A percentile compares a stretch with the other conserved stretches of the same genome.
phyloP scores from a whole-genome alignment of 768 basidiomycete species.

The Phlegmacium glaucopus region DNA sequence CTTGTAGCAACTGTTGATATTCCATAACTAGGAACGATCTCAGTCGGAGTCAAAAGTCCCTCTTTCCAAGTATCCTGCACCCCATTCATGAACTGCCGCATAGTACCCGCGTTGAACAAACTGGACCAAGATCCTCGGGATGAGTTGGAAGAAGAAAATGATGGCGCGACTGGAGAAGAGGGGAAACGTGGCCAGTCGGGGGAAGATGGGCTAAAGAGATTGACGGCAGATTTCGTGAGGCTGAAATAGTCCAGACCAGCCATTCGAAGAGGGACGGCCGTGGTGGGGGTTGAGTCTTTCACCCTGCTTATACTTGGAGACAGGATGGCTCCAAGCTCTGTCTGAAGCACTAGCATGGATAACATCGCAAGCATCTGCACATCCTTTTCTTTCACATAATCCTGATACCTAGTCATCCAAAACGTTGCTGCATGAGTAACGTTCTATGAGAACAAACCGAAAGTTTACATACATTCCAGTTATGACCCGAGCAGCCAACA shows the following conservation, averaged over 20 bases:
- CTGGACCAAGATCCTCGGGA: constrained; percentile 83
- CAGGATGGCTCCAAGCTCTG: constrained; percentile 17
- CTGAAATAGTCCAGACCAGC: constrained; percentile 60
- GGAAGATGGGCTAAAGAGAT: constrained; percentile 38
- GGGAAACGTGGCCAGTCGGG: constrained; percentile 54
- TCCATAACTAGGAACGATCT: constrained; percentile 17
- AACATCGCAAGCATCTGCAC: constrained; percentile 83
- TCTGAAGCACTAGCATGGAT: constrained; percentile 62
- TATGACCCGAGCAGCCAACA: constrained; percentile 37
- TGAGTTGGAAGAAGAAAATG: constrained; percentile 51
- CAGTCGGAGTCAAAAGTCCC: constrained; percentile 38
- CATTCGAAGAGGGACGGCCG: constrained; percentile 10
- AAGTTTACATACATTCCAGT: constrained; percentile 47
- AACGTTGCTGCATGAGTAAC: neutral
- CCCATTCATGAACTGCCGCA: constrained; percentile 69
- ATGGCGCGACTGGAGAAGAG: constrained; percentile 38
- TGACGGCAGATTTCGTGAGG: constrained; percentile 31
- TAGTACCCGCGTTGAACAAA: constrained; percentile 61
- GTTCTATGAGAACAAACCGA: constrained; percentile 2
- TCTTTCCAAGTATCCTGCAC: constrained; percentile 50
- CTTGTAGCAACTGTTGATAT: constrained; percentile 19
- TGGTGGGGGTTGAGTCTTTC: constrained; percentile 8
- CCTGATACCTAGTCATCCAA: constrained; percentile 30
- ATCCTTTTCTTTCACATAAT: constrained; percentile 52
- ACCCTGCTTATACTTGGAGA: constrained; percentile 9